These are phyloP conservation scores for Talaromyces sp. DNA, from an alignment of 2,329 filamentous ascomycete genomes.

Conservation along the genomic window DNA sequence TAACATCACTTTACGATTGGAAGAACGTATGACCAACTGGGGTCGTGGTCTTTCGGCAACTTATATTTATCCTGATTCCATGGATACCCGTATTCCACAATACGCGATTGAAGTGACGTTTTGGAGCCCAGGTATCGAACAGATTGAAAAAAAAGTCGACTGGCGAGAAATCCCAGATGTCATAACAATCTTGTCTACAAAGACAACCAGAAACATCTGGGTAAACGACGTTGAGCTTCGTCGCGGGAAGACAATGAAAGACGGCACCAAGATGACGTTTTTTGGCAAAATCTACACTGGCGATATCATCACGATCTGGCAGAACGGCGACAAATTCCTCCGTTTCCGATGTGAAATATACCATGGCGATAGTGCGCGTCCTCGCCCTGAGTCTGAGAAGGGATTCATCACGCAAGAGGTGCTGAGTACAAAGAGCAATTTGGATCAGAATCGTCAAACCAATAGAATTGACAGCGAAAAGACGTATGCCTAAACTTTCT, in stretches of 20 bases:
- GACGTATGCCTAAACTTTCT: slow-evolving; percentile 15
- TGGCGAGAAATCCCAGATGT: slow-evolving; percentile 56
- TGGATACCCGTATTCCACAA: slow-evolving; percentile 74
- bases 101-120: slow-evolving; percentile 76
- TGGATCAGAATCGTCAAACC: slow-evolving; percentile 11
- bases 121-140: slow-evolving; percentile 67
- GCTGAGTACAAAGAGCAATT: slow-evolving; percentile 32
- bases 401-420: slow-evolving; percentile 43
- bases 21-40: slow-evolving; percentile 70
- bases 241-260: slow-evolving; percentile 55
- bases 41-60: slow-evolving; percentile 71
- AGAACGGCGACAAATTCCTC: slow-evolving; percentile 42
- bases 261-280: slow-evolving; percentile 51
- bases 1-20: slow-evolving; percentile 64
- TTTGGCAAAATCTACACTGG: slow-evolving; percentile 72
- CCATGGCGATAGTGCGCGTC: slow-evolving; percentile 45
- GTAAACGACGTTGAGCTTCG: slow-evolving; percentile 71
- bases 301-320: slow-evolving; percentile 73
- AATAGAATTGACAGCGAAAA: slow-evolving; percentile 9
- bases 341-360: slow-evolving; percentile 49
- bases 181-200: slow-evolving; percentile 74
- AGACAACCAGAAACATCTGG: slow-evolving; percentile 70
- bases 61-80: slow-evolving; percentile 59
- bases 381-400: slow-evolving; percentile 43
- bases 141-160: slow-evolving; percentile 56